Base-by-base conservation (phyloP, 2,329 filamentous ascomycete genomes). In the Pseudocercospora pini-densiflorae region DNA sequence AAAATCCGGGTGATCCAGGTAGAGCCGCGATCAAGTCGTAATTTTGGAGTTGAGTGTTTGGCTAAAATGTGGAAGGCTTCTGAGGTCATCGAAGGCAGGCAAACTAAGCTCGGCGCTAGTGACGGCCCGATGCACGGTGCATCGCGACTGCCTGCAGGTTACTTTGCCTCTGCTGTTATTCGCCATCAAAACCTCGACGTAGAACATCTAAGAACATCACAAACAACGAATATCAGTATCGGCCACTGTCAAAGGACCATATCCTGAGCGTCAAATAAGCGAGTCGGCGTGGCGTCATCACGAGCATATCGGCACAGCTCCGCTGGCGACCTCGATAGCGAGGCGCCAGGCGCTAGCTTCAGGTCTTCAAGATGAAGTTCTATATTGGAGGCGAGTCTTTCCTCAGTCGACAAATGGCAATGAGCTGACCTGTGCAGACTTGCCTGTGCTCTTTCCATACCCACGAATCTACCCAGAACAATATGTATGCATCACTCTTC, bases 391-490 rank as follows among this genome's bases (percentile, higher is more conserved):
- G 51, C 24, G 51, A 24, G 51, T 51, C 19, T 24, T 16, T 6
- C 24, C 2, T n/a, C 14, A 29, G 12, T 9, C 1, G 16, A 1
- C 51, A 31, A 12, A 27, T 14, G 47, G 47, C 2, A 24, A 51
- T 51, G 47, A 3, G 7, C 51, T 54, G 14, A 54, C 24, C 16
- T 19, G 14, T 29, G 19, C 9, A 54, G 88, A 90, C 76, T 84
- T 92, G 51, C 88, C 88, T 43, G 85, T 92, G 69, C 86, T 92
- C 64, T 92, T 91, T 77, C 89, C 89, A n/a, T 92, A 92, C 78
- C 89, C 89, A 68, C 84, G 89, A 73, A 90, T 92, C 74, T 92
- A 92, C 78, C 88, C 90, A 61, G 89, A 90, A 79, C 88, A 90
- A 83, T 90, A 90, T 89, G 87, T 49, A 49, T 23, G 19, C 19